These are phyloP conservation scores for Litsea cubeba DNA, from an alignment of 164 flowering plant species.

Conservation along the genomic window DNA sequence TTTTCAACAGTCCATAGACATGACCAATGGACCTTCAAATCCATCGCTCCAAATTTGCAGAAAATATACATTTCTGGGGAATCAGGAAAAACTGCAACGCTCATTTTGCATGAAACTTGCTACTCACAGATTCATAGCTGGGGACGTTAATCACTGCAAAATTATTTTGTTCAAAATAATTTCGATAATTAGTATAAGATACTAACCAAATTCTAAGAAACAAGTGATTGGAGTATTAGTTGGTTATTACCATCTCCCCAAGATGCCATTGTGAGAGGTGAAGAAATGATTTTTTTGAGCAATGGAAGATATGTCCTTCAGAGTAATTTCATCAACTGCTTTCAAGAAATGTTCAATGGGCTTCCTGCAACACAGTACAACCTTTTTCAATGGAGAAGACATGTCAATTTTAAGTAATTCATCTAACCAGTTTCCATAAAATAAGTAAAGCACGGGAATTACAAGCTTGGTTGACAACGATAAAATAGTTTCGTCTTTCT, in stretches of 20 bases:
- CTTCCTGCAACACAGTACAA: conserved; percentile 19
- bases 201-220: neutral
- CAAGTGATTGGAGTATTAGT: neutral
- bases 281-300: conserved; percentile 54
- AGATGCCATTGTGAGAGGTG: conserved; percentile 88
- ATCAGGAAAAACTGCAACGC: conserved; percentile 5
- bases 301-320: conserved; percentile 49
- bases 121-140: conserved; percentile 66
- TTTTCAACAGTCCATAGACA: neutral
- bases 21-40: neutral
- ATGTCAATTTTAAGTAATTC: neutral
- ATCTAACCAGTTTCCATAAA: neutral
- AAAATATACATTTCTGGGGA: neutral
- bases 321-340: conserved; percentile 57
- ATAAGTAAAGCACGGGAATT: neutral
- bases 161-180: neutral
- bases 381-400: neutral
- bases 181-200: neutral
- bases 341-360: conserved; percentile 58
- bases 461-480: neutral
- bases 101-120: conserved; percentile 47
- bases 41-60: conserved; percentile 8
- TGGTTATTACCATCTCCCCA: conserved; percentile 69
- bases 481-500: neutral
- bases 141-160: conserved; percentile 63